These are phyloP conservation scores for Musa itinerans DNA, from an alignment of 176 grass and related monocot genomes.

Conservation along the genomic window DNA sequence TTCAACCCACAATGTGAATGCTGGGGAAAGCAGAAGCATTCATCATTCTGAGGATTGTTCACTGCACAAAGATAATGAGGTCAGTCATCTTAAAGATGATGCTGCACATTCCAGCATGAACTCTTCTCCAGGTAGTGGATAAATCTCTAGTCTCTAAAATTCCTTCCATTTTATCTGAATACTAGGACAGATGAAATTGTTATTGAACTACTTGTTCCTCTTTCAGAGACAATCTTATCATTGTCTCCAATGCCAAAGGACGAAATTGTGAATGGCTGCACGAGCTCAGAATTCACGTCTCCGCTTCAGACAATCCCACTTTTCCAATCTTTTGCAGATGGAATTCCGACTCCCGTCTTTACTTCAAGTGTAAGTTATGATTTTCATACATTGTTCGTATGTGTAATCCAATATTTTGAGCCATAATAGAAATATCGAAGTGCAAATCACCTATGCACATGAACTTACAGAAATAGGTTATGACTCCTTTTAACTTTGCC, in stretches of 20 bases:
- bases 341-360: conserved; percentile 73
- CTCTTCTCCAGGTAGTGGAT: conserved; percentile 32
- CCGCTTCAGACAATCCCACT: conserved; percentile 56
- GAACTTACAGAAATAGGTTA: background rate
- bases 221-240: conserved; percentile 27
- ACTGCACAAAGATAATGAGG: conserved; percentile 16
- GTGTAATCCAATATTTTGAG: background rate
- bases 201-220: background rate
- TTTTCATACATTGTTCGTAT: background rate
- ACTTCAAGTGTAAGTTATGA: conserved; percentile 76
- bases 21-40: background rate
- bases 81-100: conserved; percentile 23
- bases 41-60: conserved; percentile 22
- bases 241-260: conserved; percentile 26
- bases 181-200: background rate
- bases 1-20: conserved; percentile 18
- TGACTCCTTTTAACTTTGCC: background rate
- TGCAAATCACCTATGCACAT: background rate
- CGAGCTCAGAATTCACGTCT: conserved; percentile 44
- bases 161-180: background rate
- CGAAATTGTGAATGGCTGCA: conserved; percentile 7
- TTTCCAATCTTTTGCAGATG: conserved; percentile 49
- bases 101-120: conserved; percentile 21
- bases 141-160: conserved; percentile 19
- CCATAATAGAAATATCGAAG: background rate